Evolutionary conservation across 257 asterid species (phyloP).

Genomic region (Ocimum tenuiflorum): DNA sequence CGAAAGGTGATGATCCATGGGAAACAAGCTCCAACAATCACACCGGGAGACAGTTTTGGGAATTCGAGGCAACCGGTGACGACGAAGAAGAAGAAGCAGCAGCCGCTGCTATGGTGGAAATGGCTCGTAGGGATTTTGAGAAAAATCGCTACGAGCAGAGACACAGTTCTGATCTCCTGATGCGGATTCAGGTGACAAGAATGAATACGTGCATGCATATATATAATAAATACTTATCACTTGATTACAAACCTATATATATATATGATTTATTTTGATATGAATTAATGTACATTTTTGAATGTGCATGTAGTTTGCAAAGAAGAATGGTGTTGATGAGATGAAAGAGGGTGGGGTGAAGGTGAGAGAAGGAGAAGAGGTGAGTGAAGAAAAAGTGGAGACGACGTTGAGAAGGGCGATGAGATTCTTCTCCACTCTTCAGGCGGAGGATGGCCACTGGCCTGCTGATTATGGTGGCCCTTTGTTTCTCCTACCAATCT

Average conservation of each 20-base stretch:
- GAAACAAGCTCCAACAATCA: constrained; percentile 35
- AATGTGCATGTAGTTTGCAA: constrained; percentile 30
- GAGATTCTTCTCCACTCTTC: constrained; percentile 47
- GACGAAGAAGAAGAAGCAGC: constrained; percentile 26
- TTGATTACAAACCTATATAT: too few species aligned
- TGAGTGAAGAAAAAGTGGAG: constrained; percentile 39
- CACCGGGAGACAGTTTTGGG: constrained; percentile 55
- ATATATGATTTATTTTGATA: background rate
- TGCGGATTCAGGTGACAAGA: constrained; percentile 54
- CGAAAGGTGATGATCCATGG: constrained; percentile 40
- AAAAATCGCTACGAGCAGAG: constrained; percentile 29
- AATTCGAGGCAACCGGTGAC: constrained; percentile 37
- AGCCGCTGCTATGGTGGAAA: constrained; percentile 27
- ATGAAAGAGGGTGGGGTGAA: constrained; percentile 20
- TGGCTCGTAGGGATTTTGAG: constrained; percentile 36
- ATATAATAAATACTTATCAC: too few species aligned
- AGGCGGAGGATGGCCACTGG: constrained; percentile 79
- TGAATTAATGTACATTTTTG: too few species aligned
- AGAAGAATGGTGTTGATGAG: constrained; percentile 23
- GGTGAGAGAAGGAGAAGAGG: constrained; percentile 30
- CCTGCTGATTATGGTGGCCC: constrained; percentile 80
- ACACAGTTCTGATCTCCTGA: constrained; percentile 64
- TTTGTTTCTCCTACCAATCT: constrained; percentile 55
- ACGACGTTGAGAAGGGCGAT: constrained; percentile 38
- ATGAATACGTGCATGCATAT: too few species aligned